Percentiles rank a stretch among this genome's conserved stretches.
Evolutionary conservation across 331 rosid species (phyloP).

Genomic region (Arachis monticola): DNA sequence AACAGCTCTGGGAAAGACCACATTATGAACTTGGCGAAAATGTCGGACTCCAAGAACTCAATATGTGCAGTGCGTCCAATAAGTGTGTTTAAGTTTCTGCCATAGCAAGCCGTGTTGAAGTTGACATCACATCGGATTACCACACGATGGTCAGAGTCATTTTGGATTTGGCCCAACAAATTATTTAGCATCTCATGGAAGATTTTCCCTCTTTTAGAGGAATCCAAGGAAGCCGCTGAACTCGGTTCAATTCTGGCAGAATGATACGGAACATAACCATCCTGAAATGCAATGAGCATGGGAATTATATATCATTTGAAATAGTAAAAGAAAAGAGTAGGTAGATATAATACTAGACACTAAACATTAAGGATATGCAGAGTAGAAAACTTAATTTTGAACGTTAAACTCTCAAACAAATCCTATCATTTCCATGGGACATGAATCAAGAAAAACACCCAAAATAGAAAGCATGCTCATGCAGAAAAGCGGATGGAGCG

Average conservation of each 20-base stretch:
- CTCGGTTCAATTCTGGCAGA: slow-evolving; percentile 89
- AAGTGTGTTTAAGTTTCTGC: slow-evolving; percentile 81
- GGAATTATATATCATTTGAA: slow-evolving; percentile 25
- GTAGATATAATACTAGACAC: not conserved
- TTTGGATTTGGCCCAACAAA: slow-evolving; percentile 77
- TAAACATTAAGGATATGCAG: not conserved
- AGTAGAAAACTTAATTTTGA: slow-evolving; percentile 6
- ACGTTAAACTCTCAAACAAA: slow-evolving; percentile 22
- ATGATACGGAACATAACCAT: slow-evolving; percentile 93
- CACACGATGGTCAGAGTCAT: slow-evolving; percentile 56
- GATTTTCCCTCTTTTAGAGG: slow-evolving; percentile 71
- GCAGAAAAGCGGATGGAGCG: slow-evolving; percentile 10
- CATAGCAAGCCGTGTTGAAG: slow-evolving; percentile 78
- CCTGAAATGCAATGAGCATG: slow-evolving; percentile 55
- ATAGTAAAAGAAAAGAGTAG: not conserved
- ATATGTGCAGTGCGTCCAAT: slow-evolving; percentile 94
- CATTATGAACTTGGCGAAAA: slow-evolving; percentile 81
- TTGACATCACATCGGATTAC: slow-evolving; percentile 88
- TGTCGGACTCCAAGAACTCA: slow-evolving; percentile 86
- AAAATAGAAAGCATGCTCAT: not conserved
- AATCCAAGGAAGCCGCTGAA: slow-evolving; percentile 74
- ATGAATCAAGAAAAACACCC: not conserved
- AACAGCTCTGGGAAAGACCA: slow-evolving; percentile 95
- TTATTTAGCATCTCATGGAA: slow-evolving; percentile 83
- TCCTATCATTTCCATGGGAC: not conserved